Evolutionary conservation across 164 flowering plant species (phyloP), one percentile per base, ranked within the genome.

Genomic region (Euptelea pleiosperma): DNA sequence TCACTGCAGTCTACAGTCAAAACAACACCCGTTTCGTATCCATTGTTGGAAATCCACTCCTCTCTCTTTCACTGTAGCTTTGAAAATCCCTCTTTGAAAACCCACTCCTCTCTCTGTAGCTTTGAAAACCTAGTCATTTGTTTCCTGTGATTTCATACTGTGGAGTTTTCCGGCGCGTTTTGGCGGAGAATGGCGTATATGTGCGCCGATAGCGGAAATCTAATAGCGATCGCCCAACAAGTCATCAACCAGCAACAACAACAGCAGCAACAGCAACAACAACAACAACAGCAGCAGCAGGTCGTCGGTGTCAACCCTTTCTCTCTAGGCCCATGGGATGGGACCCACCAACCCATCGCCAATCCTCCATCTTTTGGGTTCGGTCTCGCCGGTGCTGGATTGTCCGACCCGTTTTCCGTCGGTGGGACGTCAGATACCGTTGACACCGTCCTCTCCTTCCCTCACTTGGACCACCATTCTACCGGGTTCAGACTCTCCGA

Each of bases 181-280:
- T n/a, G n/a, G n/a, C 72, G 70, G 71, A 74, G 79, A 70, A 91
- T 91, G 98, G 96, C 94, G 35, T 82, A 83, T 66, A 85, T 84
- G 91, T 87, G 98, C 34, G 76, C 92, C 6, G 98, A 93, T 71
- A 93, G 91, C 64, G 98, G 97, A 26, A 89, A 93, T 53, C 80
- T 93, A 49, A 93, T 93, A 97, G 98, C 98, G 15, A 85, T 93
- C 3, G 98, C 97, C 2, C 94, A 93, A 36, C 98, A 93, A 77
- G 87, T 93, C 29, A 87, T 92, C 46, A 76, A 89, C 34, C 98
- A 89, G 50, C 78, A 91, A 58, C 96, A 88, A 22, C 83, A 85
- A 48, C 96, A 84, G 52, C 81, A 88, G 43, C 82, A 86, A 11
- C 87, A 85, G 29, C 85, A 78, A 6, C 84, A 85, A 43, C 87